Conservation (phyloP, 805 yeast species). For the Kodamaea restingae region DNA sequence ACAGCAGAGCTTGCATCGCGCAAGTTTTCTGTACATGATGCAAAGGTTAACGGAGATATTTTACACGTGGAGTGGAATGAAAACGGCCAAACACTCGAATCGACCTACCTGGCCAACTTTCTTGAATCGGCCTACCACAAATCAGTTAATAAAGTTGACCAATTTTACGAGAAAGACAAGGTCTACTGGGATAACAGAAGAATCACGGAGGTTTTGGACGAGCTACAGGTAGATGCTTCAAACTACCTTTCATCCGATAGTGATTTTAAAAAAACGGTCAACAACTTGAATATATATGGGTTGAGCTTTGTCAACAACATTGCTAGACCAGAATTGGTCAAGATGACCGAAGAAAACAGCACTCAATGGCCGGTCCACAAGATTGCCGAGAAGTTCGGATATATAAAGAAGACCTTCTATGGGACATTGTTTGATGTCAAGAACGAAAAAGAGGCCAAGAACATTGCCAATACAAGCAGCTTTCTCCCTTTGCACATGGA, state of each 20-base stretch:
- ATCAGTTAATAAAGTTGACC: constrained; percentile 30
- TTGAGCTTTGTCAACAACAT: constrained; percentile 50
- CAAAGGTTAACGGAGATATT: constrained; percentile 26
- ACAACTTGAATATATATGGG: constrained; percentile 53
- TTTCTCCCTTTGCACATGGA: constrained; percentile 77
- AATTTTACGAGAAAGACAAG: constrained; percentile 30
- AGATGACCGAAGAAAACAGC: constrained; percentile 41
- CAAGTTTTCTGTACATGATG: constrained; percentile 13
- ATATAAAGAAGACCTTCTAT: constrained; percentile 65
- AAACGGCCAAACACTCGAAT: constrained; percentile 21
- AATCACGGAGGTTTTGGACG: constrained; percentile 18
- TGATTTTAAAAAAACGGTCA: constrained; percentile 36
- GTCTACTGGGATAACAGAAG: constrained; percentile 39
- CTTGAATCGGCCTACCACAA: constrained; percentile 41
- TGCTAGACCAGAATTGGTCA: constrained; percentile 37
- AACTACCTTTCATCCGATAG: constrained; percentile 31
- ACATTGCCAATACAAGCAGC: constrained; percentile 64
- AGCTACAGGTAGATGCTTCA: constrained; percentile 28
- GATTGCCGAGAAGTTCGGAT: constrained; percentile 55
- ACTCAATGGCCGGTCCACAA: constrained; percentile 35
- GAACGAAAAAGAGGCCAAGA: constrained; percentile 46
- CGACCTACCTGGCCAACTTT: constrained; percentile 44
- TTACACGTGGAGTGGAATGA: constrained; percentile 41
- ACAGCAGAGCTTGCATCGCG: constrained; percentile 38
- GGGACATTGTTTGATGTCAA: constrained; percentile 69